Base-by-base conservation (phyloP, 108 stramenopile genomes). In the Cyclotella baltica region DNA sequence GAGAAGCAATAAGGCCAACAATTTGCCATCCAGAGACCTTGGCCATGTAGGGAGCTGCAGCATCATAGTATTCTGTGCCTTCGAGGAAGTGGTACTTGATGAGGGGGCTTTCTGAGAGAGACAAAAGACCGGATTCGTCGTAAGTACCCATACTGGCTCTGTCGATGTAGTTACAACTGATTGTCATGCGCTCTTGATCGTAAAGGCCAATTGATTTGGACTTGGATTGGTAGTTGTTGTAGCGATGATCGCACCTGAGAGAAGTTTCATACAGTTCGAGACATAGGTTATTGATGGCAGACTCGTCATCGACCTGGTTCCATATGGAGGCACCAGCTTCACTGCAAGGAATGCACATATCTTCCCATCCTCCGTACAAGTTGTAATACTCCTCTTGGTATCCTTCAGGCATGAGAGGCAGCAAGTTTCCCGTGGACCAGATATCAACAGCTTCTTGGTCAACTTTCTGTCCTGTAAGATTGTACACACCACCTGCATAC, bases 161-260 rank as follows among this genome's bases (percentile, higher is more conserved):
- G 27, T 83, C 71, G 62, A 96, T 92, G 78, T 88, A 93, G 36
- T 69, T 80, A 47, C 95, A 96, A 23, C 89, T 83, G 4, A 63
- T 27, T 13, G 82, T 43, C 71, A 72, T 72, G 70, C 89, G 84
- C 6, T 84, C 68, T 30, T 65, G 72, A 38, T 75, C 73, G 31
- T 73, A 73, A 20, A 79, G 69, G 31, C 67, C 68, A 22, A 40
- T 50, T 2, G 34, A 19, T 68, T 80, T 84, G 73, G 85, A 46
- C 30, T 61, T 53, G 63, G 55, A 30, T 22, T 34, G 40, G 63
- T 74, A 76, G 47, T 62, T 53, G 36, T 56, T 58, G 55, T 87
- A 80, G 69, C 90, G 79, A 50, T 81, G 67, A 80, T 96, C 89
- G 76, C 95, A 96, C 36, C 92, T 88, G 16, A 85, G 90, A 48